phyloP scores from a whole-genome alignment of 768 basidiomycete species.

The Dentipellis sp. region DNA sequence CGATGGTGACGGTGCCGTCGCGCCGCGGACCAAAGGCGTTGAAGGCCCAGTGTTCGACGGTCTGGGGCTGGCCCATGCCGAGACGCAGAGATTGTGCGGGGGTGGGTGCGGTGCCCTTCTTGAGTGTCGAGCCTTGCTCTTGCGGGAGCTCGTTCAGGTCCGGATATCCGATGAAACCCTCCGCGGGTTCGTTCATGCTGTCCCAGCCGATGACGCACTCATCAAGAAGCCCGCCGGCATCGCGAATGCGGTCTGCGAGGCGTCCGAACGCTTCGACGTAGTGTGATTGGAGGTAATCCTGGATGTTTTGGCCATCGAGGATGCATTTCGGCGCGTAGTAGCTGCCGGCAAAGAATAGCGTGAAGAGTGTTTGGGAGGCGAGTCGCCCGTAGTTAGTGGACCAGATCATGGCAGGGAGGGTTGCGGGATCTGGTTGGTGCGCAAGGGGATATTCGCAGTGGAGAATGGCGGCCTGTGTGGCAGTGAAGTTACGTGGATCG shows the following conservation, averaged over 20 bases:
- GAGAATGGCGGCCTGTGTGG: conserved; percentile 77
- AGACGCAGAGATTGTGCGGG: conserved; percentile 77
- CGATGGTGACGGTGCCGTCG: conserved; percentile 69
- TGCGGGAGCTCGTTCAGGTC: conserved; percentile 60
- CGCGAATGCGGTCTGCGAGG: conserved; percentile 67
- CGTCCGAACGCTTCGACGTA: conserved; percentile 67
- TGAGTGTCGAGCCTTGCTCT: conserved; percentile 61
- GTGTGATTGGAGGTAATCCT: conserved; percentile 76
- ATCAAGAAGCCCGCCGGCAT: conserved; percentile 71
- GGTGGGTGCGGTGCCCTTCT: conserved; percentile 83
- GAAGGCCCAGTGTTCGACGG: conserved; percentile 78
- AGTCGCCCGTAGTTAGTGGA: conserved; percentile 91
- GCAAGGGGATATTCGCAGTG: conserved; percentile 82
- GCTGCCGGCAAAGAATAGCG: conserved; percentile 88
- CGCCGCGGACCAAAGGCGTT: conserved; percentile 67
- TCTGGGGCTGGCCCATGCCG: conserved; percentile 81
- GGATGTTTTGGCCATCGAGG: conserved; percentile 87
- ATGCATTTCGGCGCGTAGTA: conserved; percentile 86
- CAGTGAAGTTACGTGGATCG: conserved; percentile 74
- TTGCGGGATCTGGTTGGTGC: conserved; percentile 52
- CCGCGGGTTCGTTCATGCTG: conserved; percentile 88
- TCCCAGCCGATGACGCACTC: conserved; percentile 96
- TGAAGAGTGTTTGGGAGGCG: conserved; percentile 81
- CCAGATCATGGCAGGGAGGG: conserved; percentile 94
- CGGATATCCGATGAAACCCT: conserved; percentile 67